Evolutionary conservation across 371 early-diverging fungal genomes (phyloP).

Genomic region (Mucor circinelloides): DNA sequence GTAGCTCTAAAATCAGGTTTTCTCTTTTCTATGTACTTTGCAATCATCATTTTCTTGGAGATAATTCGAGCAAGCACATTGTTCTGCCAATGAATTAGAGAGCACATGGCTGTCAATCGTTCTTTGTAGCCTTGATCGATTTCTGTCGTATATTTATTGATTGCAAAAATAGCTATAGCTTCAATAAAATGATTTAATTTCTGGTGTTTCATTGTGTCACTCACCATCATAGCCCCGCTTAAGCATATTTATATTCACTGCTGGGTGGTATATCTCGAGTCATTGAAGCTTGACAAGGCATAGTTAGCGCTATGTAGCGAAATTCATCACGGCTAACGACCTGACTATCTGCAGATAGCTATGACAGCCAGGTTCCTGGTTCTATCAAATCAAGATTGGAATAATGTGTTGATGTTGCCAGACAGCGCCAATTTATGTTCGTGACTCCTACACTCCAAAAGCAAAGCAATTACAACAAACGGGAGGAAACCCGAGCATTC

Average conservation of each 20-base stretch:
- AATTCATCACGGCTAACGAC: background rate
- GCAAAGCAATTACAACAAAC: background rate
- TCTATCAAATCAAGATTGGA: too few species aligned
- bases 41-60: too few species aligned
- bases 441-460: background rate
- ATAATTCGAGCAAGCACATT: too few species aligned
- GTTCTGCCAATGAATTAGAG: too few species aligned
- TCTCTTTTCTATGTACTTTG: too few species aligned
- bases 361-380: background rate
- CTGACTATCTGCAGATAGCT: too few species aligned
- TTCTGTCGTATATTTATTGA: too few species aligned
- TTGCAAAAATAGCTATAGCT: background rate
- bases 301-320: background rate
- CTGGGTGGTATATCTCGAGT: background rate
- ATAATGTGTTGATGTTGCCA: background rate
- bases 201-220: slow-evolving; percentile 1
- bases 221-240: background rate
- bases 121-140: too few species aligned
- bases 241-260: background rate
- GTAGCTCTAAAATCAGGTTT: too few species aligned
- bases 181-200: background rate
- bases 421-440: background rate
- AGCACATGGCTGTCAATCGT: too few species aligned
- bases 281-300: background rate
- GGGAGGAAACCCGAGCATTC: background rate